These are phyloP conservation scores for Aspergillus sp. DNA, from an alignment of 2,329 filamentous ascomycete species.

Conservation along the genomic window DNA sequence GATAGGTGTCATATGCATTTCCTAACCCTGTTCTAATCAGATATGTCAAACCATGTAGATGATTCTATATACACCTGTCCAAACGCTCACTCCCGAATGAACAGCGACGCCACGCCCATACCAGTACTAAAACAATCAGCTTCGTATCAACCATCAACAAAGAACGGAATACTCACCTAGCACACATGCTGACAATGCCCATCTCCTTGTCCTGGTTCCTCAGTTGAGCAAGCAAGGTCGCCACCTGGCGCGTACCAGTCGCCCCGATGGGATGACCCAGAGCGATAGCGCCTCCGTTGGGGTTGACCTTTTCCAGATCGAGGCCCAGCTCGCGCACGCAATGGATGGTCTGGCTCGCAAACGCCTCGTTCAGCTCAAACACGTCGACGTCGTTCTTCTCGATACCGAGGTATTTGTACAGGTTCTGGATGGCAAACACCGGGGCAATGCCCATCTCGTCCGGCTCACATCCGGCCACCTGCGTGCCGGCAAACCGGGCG, in stretches of 20 bases:
- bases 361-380: slow-evolving; percentile 91
- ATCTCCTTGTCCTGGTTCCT: slow-evolving; percentile 81
- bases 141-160: neutral
- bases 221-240: slow-evolving; percentile 82
- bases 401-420: slow-evolving; percentile 73
- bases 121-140: slow-evolving; percentile 18
- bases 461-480: slow-evolving; percentile 80
- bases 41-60: neutral
- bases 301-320: slow-evolving; percentile 71
- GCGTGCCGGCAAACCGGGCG: slow-evolving; percentile 87
- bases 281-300: slow-evolving; percentile 87
- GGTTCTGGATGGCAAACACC: slow-evolving; percentile 65
- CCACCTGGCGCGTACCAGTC: slow-evolving; percentile 80
- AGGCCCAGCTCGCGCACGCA: slow-evolving; percentile 66
- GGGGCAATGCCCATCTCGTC: slow-evolving; percentile 85
- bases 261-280: slow-evolving; percentile 84
- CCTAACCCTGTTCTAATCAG: neutral
- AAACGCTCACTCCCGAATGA: slow-evolving; percentile 19
- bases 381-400: slow-evolving; percentile 78
- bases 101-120: slow-evolving; percentile 26
- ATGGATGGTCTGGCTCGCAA: slow-evolving; percentile 93
- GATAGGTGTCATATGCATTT: too few relatives aligned
- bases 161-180: slow-evolving; percentile 51
- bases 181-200: slow-evolving; percentile 83
- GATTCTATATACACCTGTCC: neutral